phyloP scores from a whole-genome alignment of 2,329 filamentous ascomycete species.

The Remersonia thermophila region DNA sequence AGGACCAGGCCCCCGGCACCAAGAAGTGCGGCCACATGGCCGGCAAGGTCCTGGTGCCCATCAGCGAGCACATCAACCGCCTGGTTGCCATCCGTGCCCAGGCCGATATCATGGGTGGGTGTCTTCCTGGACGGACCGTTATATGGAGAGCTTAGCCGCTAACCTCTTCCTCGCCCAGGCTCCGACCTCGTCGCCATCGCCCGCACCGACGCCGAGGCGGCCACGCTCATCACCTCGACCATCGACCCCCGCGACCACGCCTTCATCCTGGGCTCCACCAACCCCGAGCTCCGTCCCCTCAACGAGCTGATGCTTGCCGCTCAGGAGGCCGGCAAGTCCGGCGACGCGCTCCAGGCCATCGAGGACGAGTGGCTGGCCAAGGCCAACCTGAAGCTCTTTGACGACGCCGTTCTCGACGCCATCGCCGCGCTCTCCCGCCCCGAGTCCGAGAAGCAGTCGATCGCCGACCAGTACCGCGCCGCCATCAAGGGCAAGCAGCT shows the following conservation, averaged over 20 bases:
- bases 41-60: constrained; percentile 92
- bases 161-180: constrained; percentile 40
- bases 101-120: constrained; percentile 88
- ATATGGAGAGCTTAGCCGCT: no score
- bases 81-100: constrained; percentile 93
- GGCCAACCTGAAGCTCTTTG: constrained; percentile 76
- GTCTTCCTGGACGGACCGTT: no score
- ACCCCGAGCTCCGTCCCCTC: constrained; percentile 69
- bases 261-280: constrained; percentile 85
- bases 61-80: constrained; percentile 95
- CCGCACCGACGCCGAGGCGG: constrained; percentile 92
- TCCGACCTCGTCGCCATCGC: constrained; percentile 82
- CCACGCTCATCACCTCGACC: constrained; percentile 90
- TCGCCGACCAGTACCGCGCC: constrained; percentile 54
- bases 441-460: constrained; percentile 47
- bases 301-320: constrained; percentile 84
- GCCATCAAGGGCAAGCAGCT: constrained; percentile 62
- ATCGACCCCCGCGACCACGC: constrained; percentile 92
- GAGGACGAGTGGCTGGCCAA: constrained; percentile 78
- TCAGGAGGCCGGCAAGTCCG: constrained; percentile 68
- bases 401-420: constrained; percentile 73
- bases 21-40: constrained; percentile 99
- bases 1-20: constrained; percentile 94
- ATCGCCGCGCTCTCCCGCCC: constrained; percentile 57
- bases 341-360: constrained; percentile 72